A percentile compares a stretch with the other conserved stretches of the same genome.
Conservation (phyloP, 805 yeast genomes). For the Sugiyamaella boreocaroliniensis region DNA sequence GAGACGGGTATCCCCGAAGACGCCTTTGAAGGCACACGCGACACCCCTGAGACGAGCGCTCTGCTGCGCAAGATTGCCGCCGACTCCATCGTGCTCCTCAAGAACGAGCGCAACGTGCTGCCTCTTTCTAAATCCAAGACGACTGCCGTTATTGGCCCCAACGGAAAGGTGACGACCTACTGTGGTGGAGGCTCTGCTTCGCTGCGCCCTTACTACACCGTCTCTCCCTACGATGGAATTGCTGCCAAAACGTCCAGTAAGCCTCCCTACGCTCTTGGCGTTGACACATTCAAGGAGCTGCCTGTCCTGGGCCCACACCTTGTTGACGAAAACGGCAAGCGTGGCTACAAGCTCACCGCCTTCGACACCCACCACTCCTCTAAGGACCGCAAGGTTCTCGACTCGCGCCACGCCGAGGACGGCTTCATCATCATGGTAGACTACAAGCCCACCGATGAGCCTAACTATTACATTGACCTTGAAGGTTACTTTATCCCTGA, state of each 20-base stretch:
- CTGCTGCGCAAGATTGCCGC: slow-evolving; percentile 40
- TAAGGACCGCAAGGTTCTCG: slow-evolving; percentile 11
- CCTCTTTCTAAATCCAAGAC: slow-evolving; percentile 42
- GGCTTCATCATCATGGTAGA: slow-evolving; percentile 17
- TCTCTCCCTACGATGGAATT: slow-evolving; percentile 46
- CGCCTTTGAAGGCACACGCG: slow-evolving; percentile 37
- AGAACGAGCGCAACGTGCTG: slow-evolving; percentile 42
- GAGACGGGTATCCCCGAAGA: slow-evolving; percentile 38
- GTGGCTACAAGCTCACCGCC: slow-evolving; percentile 9
- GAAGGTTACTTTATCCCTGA: slow-evolving; percentile 43
- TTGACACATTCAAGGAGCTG: slow-evolving; percentile 32
- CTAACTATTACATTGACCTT: slow-evolving; percentile 39
- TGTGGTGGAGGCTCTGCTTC: slow-evolving; percentile 64
- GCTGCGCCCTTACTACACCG: slow-evolving; percentile 41
- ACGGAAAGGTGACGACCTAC: slow-evolving; percentile 43
- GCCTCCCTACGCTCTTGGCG: slow-evolving; percentile 33
- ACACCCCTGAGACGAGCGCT: slow-evolving; percentile 42
- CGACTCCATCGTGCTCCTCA: slow-evolving; percentile 52
- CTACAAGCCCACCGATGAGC: slow-evolving; percentile 9
- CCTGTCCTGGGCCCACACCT: slow-evolving; percentile 30
- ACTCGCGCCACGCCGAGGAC: slow-evolving; percentile 5
- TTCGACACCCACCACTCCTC: slow-evolving; percentile 6
- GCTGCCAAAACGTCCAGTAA: slow-evolving; percentile 23
- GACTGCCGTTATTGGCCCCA: slow-evolving; percentile 54
- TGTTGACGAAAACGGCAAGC: slow-evolving; percentile 7